A percentile compares a stretch with the other conserved stretches of the same genome.
These are phyloP conservation scores for Haplosporangium sp. DNA, from an alignment of 371 early-diverging fungal species.

Conservation along the genomic window DNA sequence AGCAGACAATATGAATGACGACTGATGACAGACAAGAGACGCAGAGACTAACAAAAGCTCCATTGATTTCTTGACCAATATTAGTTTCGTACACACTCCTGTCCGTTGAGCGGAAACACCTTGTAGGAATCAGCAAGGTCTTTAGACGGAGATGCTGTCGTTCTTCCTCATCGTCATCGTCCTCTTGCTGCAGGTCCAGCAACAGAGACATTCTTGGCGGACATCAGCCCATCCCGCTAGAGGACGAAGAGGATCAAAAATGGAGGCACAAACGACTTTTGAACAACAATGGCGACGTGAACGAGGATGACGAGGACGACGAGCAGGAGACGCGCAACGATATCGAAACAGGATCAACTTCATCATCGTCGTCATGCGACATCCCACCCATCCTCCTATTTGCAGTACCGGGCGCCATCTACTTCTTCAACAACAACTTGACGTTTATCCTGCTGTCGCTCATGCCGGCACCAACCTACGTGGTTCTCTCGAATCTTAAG, in stretches of 20 bases:
- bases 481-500: constrained; percentile 56
- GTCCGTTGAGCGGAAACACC: constrained; percentile 31
- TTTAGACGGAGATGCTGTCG: constrained; percentile 16
- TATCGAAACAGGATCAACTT: background rate
- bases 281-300: constrained; percentile 4
- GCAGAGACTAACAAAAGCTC: too few species aligned
- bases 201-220: background rate
- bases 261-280: constrained; percentile 23
- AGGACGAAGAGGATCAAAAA: constrained; percentile 20
- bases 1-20: too few species aligned
- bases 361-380: constrained; percentile 12
- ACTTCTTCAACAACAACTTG: constrained; percentile 57
- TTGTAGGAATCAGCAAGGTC: constrained; percentile 19
- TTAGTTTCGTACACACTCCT: constrained; percentile 46
- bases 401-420: constrained; percentile 54
- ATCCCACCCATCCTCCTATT: constrained; percentile 46
- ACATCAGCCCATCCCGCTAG: constrained; percentile 7
- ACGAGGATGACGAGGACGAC: constrained; percentile 10
- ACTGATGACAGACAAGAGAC: too few species aligned
- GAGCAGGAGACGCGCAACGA: constrained; percentile 6
- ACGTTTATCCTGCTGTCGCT: constrained; percentile 47
- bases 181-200: constrained; percentile 13
- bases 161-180: background rate
- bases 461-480: constrained; percentile 57
- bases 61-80: too few species aligned